Base-by-base conservation (phyloP, 805 yeast species). In the Starmera amethionina region DNA sequence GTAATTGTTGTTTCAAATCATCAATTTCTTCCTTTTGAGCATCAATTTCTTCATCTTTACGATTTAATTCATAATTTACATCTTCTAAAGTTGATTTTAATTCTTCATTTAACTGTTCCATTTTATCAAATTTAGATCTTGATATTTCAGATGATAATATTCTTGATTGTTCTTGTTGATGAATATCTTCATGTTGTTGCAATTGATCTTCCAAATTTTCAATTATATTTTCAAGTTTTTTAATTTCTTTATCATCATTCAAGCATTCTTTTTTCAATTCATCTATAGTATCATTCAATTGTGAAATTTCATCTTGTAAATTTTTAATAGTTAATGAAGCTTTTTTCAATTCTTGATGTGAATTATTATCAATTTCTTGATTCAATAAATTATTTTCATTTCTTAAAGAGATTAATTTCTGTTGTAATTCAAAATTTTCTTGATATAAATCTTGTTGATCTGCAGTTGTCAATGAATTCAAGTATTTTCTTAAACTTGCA, bases 401-500 rank as follows among this genome's bases (percentile, higher is more conserved):
- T 36, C 53, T 47, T 39, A 51, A 32, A 14, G 35, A 41, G 28
- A 52, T 49, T 29, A 55, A 16, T 31, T 48, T 49, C 22, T 55
- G 57, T 33, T 54, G 56, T 7, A 53, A 46, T 14, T 59, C 58
- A 11, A 66, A 59, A 42, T 68, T 68, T 42, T 64, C 64, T 40
- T 54, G 54, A 30, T 63, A 58, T 39, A 67, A 47, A 29, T 59
- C 62, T 31, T 58, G 56, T 34, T 64, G 64, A 31, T 66, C 67
- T 34, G 60, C 60, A 15, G 66, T 70, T 4, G 70, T 43, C 8
- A 53, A 52, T 18, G 64, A 63, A 37, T 64, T 59, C 34, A 67
- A 54, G 38, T 58, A 65, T 47, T 62, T 58, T 5, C 64, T 62
- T 28, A 68, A 52, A 4, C 68, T 64, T 3, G 70, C 67, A 32